Percentiles rank a stretch among this genome's conserved stretches.
phyloP scores from a whole-genome alignment of 2,329 filamentous ascomycete genomes.

The Lasiodiplodia citricola region DNA sequence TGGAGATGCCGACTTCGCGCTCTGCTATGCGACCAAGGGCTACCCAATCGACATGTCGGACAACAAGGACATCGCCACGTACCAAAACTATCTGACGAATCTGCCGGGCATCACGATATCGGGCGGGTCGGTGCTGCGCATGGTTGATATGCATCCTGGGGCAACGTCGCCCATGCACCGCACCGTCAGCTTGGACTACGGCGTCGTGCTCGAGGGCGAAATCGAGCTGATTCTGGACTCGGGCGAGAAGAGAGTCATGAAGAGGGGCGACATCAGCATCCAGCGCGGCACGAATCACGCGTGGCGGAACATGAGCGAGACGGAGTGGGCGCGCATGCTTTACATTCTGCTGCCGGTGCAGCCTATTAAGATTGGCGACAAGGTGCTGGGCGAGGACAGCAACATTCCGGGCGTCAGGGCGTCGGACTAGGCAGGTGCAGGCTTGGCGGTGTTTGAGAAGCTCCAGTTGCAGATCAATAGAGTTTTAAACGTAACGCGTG shows the following conservation, averaged over 20 bases:
- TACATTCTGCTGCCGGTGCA: conserved; percentile 45
- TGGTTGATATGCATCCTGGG: conserved; percentile 45
- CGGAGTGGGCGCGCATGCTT: conserved; percentile 44
- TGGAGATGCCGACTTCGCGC: conserved; percentile 55
- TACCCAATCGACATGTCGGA: conserved; percentile 54
- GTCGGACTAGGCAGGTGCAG: conserved; percentile 35
- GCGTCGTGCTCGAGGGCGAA: conserved; percentile 46
- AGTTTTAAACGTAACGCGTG: background rate
- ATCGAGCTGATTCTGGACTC: conserved; percentile 46
- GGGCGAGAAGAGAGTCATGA: conserved; percentile 39
- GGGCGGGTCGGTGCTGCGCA: conserved; percentile 53
- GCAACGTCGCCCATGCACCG: conserved; percentile 48
- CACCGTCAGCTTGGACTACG: conserved; percentile 48
- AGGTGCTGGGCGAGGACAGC: conserved; percentile 40
- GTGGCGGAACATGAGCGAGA: conserved; percentile 27
- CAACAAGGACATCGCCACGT: conserved; percentile 54
- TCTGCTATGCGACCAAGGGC: conserved; percentile 56
- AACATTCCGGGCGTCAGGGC: conserved; percentile 44
- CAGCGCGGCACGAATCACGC: conserved; percentile 27
- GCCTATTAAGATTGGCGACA: conserved; percentile 40
- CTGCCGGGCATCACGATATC: conserved; percentile 58
- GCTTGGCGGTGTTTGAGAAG: too few species aligned
- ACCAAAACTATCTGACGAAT: conserved; percentile 50
- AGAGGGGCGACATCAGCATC: conserved; percentile 25
- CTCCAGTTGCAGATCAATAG: background rate